phyloP scores from a whole-genome alignment of 2,329 filamentous ascomycete genomes.

The Hypomyces perniciosus region DNA sequence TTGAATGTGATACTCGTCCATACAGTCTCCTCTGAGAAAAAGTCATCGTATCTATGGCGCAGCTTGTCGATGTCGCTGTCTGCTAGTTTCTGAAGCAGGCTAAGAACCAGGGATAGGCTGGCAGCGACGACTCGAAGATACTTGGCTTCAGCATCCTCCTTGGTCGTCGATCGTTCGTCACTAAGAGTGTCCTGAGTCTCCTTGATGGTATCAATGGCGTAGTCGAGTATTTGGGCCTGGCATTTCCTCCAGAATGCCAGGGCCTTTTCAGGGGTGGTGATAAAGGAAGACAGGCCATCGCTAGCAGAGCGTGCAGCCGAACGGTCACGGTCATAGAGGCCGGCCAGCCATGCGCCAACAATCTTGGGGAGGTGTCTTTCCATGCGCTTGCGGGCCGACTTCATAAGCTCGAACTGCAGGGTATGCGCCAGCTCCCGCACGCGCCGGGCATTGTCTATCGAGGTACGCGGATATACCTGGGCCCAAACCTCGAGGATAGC shows the following conservation, averaged over 20 bases:
- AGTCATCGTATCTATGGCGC: constrained; percentile 54
- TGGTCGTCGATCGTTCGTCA: constrained; percentile 77
- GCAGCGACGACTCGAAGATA: constrained; percentile 67
- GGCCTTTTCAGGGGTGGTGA: constrained; percentile 74
- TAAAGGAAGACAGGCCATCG: constrained; percentile 68
- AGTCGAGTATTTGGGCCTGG: constrained; percentile 73
- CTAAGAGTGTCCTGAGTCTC: constrained; percentile 80
- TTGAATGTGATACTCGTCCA: constrained; percentile 62
- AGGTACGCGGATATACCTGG: constrained; percentile 78
- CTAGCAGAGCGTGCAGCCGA: constrained; percentile 69
- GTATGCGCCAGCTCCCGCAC: constrained; percentile 82
- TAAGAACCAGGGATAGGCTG: constrained; percentile 49
- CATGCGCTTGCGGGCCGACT: constrained; percentile 71
- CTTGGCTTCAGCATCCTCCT: constrained; percentile 80
- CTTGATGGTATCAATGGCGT: constrained; percentile 70
- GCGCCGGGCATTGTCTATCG: constrained; percentile 81
- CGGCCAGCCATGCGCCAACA: constrained; percentile 85
- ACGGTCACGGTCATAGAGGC: constrained; percentile 79
- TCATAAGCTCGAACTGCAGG: constrained; percentile 59
- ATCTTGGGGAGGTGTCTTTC: constrained; percentile 71
- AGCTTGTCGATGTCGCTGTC: constrained; percentile 53
- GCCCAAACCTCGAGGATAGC: constrained; percentile 83
- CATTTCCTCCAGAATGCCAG: constrained; percentile 73
- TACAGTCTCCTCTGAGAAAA: constrained; percentile 60
- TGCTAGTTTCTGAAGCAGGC: constrained; percentile 45